Base-by-base conservation (phyloP, 768 basidiomycete species). In the Leccinum imitatum region DNA sequence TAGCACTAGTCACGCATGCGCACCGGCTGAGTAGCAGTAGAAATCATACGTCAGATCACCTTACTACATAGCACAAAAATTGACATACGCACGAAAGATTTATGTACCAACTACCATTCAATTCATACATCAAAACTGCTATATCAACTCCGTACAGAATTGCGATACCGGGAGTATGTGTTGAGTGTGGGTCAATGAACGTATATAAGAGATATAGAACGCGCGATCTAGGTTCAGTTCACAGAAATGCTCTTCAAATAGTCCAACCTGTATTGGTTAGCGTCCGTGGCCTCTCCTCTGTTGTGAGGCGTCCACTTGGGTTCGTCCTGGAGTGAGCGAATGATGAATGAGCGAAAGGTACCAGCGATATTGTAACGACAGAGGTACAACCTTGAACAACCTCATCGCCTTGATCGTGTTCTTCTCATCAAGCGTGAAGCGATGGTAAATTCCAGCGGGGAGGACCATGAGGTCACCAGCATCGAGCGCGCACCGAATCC, bases 391-490 rank as follows among this genome's bases (percentile, higher is more conserved):
- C 84, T 94, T 85, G 85, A 95, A 97, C 54, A 97, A 78, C 7
- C 94, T 82, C 72, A 94, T 78, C 0, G 89, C 89, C 65, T 86
- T 84, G 75, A 95, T 87, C 44, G 77, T 76, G 73, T 97, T 84
- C 54, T 69, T 75, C 62, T 85, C 82, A 69, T 96, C 93, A n/a
- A 97, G 84, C 0, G 92, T 95, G 78, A 98, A 98, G 44, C 95
- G 89, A 76, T 98, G 95, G 73, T 95, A 97, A 66, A 95, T 93
- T 0, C 93, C 94, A 15, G 91, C 84, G 2, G 95, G 95, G 46
- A 98, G 74, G 56, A 97, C 85, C 55, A 97, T 74, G 52, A 98
- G 82, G 69, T 97, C 95, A 3, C 93, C 92, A 6, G 87, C 82
- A 14, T 78, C 78, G 15, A 95, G 78, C 6, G 84, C 84, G 46